Evolutionary conservation across 1,139 yeast species (phyloP), one percentile per base, ranked within the genome.

Genomic region (Suhomyces kunorum): DNA sequence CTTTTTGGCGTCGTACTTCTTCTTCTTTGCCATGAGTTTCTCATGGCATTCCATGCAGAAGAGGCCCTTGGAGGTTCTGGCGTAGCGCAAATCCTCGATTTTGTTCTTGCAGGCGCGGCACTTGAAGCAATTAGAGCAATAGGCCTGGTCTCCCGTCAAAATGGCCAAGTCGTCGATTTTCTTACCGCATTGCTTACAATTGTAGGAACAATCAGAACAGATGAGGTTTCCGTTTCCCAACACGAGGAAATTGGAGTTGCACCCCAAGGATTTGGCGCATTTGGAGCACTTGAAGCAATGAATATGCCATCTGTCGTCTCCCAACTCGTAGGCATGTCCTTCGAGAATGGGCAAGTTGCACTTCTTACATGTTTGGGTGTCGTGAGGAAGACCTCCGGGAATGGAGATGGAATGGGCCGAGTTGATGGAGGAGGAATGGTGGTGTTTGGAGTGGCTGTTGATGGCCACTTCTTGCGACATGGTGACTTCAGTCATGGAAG

Each of bases 111-210:
- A 92, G 49, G 88, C 83, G 39, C 95, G 81, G 62, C 98, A 92
- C 52, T 83, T 81, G 66, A 92, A 92, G 64, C 98, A 92, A 37
- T 77, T 76, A 6, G 96, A 81, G 62, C 98, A 94, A 59, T 88
- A 92, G 4, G 98, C 97, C 58, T 87, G 95, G 53, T 85, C 95
- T 16, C 97, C 96, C 1, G 98, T 89, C 34, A 90, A 74, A 28
- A 92, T 90, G n/a, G 98, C 98, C 67, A 90, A 72, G 60, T 92
- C 97, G 56, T 88, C 96, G 48, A 92, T 92, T 61, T 89, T 87
- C 58, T 87, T 86, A 39, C 83, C 81, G 69, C 98, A 94, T 46
- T 83, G 83, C 54, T 83, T 82, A 63, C 98, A 92, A 37, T 83
- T 80, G 59, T 90, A 94, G 11, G 95, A 86, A 62, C 98, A 92